Evolutionary conservation across 2,329 filamentous ascomycete species (phyloP), one percentile per base, ranked within the genome.

Genomic region (Tolypocladium ovalisporum): DNA sequence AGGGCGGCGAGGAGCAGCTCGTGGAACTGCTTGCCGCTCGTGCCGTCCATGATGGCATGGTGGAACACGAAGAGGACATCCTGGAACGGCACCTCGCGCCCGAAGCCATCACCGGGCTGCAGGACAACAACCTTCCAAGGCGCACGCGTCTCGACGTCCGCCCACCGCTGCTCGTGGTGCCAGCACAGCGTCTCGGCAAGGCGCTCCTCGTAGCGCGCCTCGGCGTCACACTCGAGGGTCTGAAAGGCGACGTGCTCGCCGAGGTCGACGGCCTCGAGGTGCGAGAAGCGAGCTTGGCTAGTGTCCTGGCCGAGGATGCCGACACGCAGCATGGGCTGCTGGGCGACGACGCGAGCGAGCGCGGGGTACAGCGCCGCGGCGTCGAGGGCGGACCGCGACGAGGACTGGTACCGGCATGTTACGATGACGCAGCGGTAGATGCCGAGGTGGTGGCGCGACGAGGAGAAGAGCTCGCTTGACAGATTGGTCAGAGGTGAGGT

Each of bases 41-140:
- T 69, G 1, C 82, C 82, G 60, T 84, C 82, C 29, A 73, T 72
- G 22, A 84, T 68, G 0, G 74, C 71, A 61, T 84, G 81, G 59
- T 84, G 81, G 37, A 71, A 79, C 6, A 73, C 70, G 60, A 83
- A 80, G 7, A 75, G 60, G 15, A 80, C 59, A 54, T 81, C 74
- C 37, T 75, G 62, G 7, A 68, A 62, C 5, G 63, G 52, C 1
- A 54, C 34, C 2, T 61, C 49, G 5, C 59, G 56, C 1, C 63
- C 51, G 4, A 58, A 35, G 44, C 44, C 44, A 17, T 54, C 19
- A 10, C 54, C 53, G 7, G 65, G 58, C 34, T 67, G 63, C 27
- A 75, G 64, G 49, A 79, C 69, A 2, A 71, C 66, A 15, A 80
- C 57, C 44, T 72, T 76, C 81, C 80, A 84, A 0, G 76, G 75